These are phyloP conservation scores for Pleurostoma richardsiae DNA, from an alignment of 2,329 filamentous ascomycete species.

Conservation along the genomic window DNA sequence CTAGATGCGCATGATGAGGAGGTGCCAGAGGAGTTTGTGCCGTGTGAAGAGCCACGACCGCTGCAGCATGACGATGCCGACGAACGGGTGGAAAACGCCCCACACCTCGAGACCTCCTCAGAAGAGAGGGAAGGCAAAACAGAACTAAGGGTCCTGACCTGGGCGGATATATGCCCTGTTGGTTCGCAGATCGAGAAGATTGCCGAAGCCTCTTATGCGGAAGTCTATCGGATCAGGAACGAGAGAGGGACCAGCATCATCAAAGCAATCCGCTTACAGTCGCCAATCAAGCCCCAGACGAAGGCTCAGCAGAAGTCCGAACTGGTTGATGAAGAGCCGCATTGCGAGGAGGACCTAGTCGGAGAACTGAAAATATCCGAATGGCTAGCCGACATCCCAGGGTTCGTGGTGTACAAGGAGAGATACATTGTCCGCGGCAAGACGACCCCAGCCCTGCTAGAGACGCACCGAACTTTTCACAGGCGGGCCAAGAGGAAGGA, in stretches of 20 bases:
- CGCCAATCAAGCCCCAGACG: slow-evolving; percentile 52
- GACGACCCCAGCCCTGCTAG: slow-evolving; percentile 45
- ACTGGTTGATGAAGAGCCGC: slow-evolving; percentile 55
- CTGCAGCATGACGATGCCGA: slow-evolving; percentile 18
- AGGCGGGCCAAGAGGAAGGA: slow-evolving; percentile 49
- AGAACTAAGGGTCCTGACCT: slow-evolving; percentile 40
- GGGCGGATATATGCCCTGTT: slow-evolving; percentile 52
- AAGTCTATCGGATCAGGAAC: slow-evolving; percentile 60
- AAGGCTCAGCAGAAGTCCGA: slow-evolving; percentile 48
- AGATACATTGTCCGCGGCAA: slow-evolving; percentile 55
- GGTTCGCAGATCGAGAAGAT: slow-evolving; percentile 56
- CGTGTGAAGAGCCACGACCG: neutral
- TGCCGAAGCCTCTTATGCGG: slow-evolving; percentile 61
- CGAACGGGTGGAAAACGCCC: neutral
- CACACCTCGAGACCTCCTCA: neutral
- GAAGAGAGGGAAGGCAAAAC: slow-evolving; percentile 9
- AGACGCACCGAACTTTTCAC: slow-evolving; percentile 57
- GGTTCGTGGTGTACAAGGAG: slow-evolving; percentile 63
- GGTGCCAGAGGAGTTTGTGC: too few relatives aligned
- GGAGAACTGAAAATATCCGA: slow-evolving; percentile 61
- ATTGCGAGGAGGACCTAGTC: slow-evolving; percentile 46
- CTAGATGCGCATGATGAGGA: too few relatives aligned
- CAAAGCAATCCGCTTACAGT: slow-evolving; percentile 57
- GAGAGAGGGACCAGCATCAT: slow-evolving; percentile 57
- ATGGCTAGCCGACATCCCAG: slow-evolving; percentile 57